Percentiles rank a stretch among this genome's conserved stretches.
phyloP scores from a whole-genome alignment of 768 basidiomycete genomes.

The Trametes maxima region DNA sequence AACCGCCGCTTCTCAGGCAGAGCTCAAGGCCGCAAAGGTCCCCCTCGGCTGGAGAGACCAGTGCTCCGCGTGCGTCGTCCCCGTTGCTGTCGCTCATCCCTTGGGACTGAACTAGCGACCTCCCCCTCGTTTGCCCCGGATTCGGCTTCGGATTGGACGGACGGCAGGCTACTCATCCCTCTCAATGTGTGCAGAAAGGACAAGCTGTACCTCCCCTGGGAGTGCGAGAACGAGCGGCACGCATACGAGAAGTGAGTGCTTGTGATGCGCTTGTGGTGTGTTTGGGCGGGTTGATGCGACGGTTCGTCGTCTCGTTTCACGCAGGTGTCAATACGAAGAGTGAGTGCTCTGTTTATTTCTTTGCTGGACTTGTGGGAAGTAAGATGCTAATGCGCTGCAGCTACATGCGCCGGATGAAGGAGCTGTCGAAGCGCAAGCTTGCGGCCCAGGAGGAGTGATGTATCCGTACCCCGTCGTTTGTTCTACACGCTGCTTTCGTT shows the following conservation, averaged over 20 bases:
- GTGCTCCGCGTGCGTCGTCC: slow-evolving; percentile 79
- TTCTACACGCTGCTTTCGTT: slow-evolving; percentile 11
- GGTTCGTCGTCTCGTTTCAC: not conserved
- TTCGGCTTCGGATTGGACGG: not conserved
- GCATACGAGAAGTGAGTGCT: slow-evolving; percentile 77
- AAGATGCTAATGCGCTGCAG: slow-evolving; percentile 41
- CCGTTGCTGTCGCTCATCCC: not conserved
- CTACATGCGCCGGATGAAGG: slow-evolving; percentile 87
- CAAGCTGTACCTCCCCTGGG: slow-evolving; percentile 84
- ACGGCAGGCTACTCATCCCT: slow-evolving; percentile 75
- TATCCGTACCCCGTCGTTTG: not conserved
- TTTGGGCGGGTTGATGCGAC: not conserved
- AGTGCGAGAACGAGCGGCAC: slow-evolving; percentile 88
- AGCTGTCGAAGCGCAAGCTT: slow-evolving; percentile 71
- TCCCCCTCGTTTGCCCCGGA: not conserved
- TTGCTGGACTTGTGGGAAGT: not conserved
- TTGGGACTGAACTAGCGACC: not conserved
- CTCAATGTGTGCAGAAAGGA: slow-evolving; percentile 85
- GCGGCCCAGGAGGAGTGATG: slow-evolving; percentile 39
- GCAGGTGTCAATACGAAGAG: slow-evolving; percentile 95
- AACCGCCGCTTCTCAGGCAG: slow-evolving; percentile 79
- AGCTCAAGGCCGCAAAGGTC: slow-evolving; percentile 73
- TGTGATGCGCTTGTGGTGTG: not conserved
- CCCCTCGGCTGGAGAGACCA: slow-evolving; percentile 87
- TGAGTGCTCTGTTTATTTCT: slow-evolving; percentile 37